Conservation (phyloP, 305 asterid genomes). For the Fraxinus albicans region DNA sequence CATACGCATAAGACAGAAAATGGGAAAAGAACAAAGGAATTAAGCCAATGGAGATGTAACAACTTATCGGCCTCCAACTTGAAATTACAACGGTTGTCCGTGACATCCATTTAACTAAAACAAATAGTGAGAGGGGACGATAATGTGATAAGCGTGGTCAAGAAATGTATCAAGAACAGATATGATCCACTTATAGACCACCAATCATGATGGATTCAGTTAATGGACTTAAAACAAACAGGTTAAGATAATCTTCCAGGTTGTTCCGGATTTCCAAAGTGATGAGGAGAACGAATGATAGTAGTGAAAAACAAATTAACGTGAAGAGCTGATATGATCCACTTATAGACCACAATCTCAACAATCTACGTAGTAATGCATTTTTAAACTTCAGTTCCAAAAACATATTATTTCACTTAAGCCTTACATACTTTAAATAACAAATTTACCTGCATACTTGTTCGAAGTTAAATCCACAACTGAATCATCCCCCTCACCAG, state of each 20-base stretch:
- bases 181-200: neutral
- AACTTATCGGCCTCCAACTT: neutral
- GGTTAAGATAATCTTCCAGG: neutral
- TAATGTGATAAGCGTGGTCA: neutral
- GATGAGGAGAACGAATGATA: neutral
- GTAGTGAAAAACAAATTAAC: neutral
- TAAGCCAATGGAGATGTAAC: neutral
- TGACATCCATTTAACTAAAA: neutral
- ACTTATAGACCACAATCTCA: neutral
- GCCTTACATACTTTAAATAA: neutral
- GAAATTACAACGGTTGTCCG: neutral
- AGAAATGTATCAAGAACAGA: neutral
- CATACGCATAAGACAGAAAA: neutral
- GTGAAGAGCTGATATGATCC: neutral
- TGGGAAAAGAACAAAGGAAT: neutral
- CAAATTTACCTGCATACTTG: constrained; percentile 78
- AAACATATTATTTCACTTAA: neutral
- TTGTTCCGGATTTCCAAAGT: neutral
- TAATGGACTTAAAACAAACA: neutral
- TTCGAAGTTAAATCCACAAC: constrained; percentile 91
- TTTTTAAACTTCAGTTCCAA: neutral
- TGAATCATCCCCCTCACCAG: constrained; percentile 77
- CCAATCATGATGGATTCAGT: neutral
- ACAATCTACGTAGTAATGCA: neutral
- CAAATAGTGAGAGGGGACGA: neutral